Conservation (phyloP, 805 yeast genomes). For the Ogataea philodendri region DNA sequence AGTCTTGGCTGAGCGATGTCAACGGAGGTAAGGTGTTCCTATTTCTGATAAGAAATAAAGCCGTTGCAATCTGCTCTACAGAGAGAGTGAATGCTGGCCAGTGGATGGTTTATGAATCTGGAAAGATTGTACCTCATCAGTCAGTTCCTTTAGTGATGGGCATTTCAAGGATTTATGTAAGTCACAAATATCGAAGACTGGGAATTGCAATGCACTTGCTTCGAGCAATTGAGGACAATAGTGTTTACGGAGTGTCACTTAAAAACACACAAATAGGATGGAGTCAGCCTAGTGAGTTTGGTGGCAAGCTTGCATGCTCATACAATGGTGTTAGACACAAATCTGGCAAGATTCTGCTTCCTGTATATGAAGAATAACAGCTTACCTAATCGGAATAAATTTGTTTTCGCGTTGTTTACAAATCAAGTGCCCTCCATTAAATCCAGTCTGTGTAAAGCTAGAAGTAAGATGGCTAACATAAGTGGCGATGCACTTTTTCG, state of each 20-base stretch:
- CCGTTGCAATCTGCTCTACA: constrained; percentile 56
- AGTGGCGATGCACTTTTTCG: constrained; percentile 27
- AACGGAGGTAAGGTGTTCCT: constrained; percentile 48
- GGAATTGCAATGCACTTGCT: constrained; percentile 51
- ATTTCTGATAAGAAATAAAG: constrained; percentile 40
- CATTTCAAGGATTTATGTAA: constrained; percentile 49
- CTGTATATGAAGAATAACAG: constrained; percentile 42
- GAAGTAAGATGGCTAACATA: constrained; percentile 19
- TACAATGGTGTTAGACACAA: constrained; percentile 58
- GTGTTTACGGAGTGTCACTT: constrained; percentile 49
- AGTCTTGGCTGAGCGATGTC: constrained; percentile 23
- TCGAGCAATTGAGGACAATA: constrained; percentile 40
- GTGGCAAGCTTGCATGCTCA: constrained; percentile 54
- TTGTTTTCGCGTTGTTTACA: constrained; percentile 11
- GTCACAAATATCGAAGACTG: constrained; percentile 41
- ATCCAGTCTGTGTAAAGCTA: neutral
- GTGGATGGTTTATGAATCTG: constrained; percentile 61
- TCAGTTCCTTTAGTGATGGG: constrained; percentile 42
- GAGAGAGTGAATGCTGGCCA: constrained; percentile 46
- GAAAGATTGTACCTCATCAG: constrained; percentile 47
- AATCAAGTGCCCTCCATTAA: constrained; percentile 2
- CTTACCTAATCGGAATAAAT: neutral
- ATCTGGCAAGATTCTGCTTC: constrained; percentile 48
- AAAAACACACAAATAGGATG: constrained; percentile 52
- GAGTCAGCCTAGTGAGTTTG: constrained; percentile 71